Evolutionary conservation across 495 filamentous ascomycete species (phyloP), one percentile per base, ranked within the genome.

Genomic region (Cercophora samala): DNA sequence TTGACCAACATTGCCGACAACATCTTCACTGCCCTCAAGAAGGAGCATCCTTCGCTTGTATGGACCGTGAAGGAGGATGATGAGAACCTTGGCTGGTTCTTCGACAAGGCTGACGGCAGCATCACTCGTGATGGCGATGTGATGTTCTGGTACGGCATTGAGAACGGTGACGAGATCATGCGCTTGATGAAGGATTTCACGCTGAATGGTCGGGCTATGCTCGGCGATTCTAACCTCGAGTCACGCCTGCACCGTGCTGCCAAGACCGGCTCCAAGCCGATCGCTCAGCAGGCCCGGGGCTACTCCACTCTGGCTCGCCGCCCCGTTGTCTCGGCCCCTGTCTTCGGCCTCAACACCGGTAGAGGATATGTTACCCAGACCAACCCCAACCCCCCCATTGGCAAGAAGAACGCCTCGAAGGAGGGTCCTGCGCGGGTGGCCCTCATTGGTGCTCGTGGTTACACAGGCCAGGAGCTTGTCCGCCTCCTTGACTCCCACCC

Each of bases 41-140:
- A 94, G 79, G 93, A 97, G 72, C 91, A 92, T 75, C 88, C 91
- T 67, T 93, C 89, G 80, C 86, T 98, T 63, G 89, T 93, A 42
- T 99, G 95, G 94, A 97, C 93, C n/a, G 95, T 97, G 54, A 93
- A 92, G 81, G 90, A 93, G 71, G 91, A 95, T 67, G 95, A 99
- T 69, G 96, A 98, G 84, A 98, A 98, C 76, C 83, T 99, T 72
- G 93, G 91, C 26, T 99, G 95, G 95, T 98, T 98, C 83, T 97
- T 96, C 69, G 94, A 97, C 80, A 97, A 97, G 83, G 90, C 95
- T 9, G 92, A 97, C 67, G 96, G 96, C 59, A 96, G 91, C 78
- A 82, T 97, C 66, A 91, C 90, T 58, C 86, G 88, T 37, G 86
- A 91, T 62, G 92, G 92, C 63, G 89, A 96, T 72, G 92, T 97